Percentiles rank a stretch among this genome's conserved stretches.
Evolutionary conservation across 2,329 filamentous ascomycete species (phyloP).

Genomic region (Colletotrichum sp.): DNA sequence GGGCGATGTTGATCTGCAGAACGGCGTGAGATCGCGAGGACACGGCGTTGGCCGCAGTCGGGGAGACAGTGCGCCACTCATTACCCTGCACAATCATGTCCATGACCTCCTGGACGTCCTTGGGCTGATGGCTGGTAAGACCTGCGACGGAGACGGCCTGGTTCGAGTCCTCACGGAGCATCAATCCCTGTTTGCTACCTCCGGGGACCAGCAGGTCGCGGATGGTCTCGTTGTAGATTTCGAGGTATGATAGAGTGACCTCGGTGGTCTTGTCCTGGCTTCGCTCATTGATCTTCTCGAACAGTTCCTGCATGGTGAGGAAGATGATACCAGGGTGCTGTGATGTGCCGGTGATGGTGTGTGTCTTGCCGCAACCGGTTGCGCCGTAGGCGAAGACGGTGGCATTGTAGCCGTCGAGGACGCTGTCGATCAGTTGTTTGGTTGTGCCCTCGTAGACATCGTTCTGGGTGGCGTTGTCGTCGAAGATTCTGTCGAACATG

Average conservation of each 20-base stretch:
- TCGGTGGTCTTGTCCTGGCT: slow-evolving; percentile 88
- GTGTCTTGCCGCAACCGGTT: slow-evolving; percentile 97
- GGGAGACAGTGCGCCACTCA: slow-evolving; percentile 92
- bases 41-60: slow-evolving; percentile 95
- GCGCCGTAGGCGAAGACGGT: slow-evolving; percentile 98
- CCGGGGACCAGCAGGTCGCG: slow-evolving; percentile 90
- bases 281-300: slow-evolving; percentile 91
- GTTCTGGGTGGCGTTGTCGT: slow-evolving; percentile 89
- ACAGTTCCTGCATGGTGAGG: slow-evolving; percentile 97
- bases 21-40: slow-evolving; percentile 97
- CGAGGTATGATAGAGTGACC: slow-evolving; percentile 90
- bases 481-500: slow-evolving; percentile 94
- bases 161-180: slow-evolving; percentile 93
- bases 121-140: slow-evolving; percentile 87
- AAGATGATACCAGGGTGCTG: slow-evolving; percentile 98
- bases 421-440: slow-evolving; percentile 86
- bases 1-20: slow-evolving; percentile 93
- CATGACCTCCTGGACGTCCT: slow-evolving; percentile 96
- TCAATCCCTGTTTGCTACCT: slow-evolving; percentile 81
- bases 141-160: slow-evolving; percentile 91
- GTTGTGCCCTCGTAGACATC: slow-evolving; percentile 97
- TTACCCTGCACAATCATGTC: slow-evolving; percentile 98
- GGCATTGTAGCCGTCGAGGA: slow-evolving; percentile 97
- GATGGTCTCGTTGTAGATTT: slow-evolving; percentile 99
- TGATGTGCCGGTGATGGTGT: slow-evolving; percentile 92